These are phyloP conservation scores for Solanum hybrid DNA, from an alignment of 305 asterid genomes.

Conservation along the genomic window DNA sequence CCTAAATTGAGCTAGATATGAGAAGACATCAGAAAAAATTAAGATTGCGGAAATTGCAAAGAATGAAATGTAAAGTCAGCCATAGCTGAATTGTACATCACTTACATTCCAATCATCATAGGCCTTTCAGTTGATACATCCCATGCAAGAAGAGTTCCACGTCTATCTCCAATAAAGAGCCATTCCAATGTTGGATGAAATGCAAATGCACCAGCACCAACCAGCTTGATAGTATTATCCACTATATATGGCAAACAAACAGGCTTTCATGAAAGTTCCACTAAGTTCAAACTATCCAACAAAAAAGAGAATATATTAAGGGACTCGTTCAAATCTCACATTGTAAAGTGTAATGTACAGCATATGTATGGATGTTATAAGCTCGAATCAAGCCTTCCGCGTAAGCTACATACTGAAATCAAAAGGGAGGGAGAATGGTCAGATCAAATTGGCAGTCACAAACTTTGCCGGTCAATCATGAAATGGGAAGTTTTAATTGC, in stretches of 20 bases:
- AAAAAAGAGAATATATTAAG: neutral
- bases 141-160: slow-evolving; percentile 99
- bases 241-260: slow-evolving; percentile 38
- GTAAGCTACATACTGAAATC: slow-evolving; percentile 89
- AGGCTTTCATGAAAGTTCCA: neutral
- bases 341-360: slow-evolving; percentile 89
- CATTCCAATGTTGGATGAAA: slow-evolving; percentile 96
- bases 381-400: slow-evolving; percentile 97
- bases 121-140: slow-evolving; percentile 99
- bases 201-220: slow-evolving; percentile 98
- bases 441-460: slow-evolving; percentile 11
- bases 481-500: neutral
- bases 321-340: slow-evolving; percentile 47
- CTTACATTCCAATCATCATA: slow-evolving; percentile 98
- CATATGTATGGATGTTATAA: slow-evolving; percentile 87
- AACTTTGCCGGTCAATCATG: slow-evolving; percentile 4
- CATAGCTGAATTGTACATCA: slow-evolving; percentile 10
- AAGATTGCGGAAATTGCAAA: neutral
- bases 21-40: neutral
- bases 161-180: slow-evolving; percentile 97
- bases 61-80: neutral
- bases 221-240: slow-evolving; percentile 91
- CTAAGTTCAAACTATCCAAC: neutral
- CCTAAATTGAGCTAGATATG: slow-evolving; percentile 6
- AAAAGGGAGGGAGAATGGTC: slow-evolving; percentile 19